A percentile compares a stretch with the other conserved stretches of the same genome.
phyloP scores from a whole-genome alignment of 2,329 filamentous ascomycete genomes.

The Colletotrichum gigasporum region DNA sequence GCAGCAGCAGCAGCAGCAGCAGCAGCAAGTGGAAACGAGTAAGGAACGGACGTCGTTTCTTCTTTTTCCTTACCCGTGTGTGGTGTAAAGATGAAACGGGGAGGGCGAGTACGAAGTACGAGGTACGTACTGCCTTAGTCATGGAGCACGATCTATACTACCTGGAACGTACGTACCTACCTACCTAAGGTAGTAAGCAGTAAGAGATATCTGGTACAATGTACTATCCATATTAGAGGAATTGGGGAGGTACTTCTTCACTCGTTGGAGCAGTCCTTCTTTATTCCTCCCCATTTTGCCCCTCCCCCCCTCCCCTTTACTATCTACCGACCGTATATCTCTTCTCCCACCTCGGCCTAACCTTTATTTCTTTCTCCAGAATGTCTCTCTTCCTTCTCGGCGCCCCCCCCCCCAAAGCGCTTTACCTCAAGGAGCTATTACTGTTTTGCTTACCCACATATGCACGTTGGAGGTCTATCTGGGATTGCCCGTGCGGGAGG shows the following conservation, averaged over 20 bases:
- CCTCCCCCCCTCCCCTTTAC: background rate
- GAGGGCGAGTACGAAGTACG: background rate
- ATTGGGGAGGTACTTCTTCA: no score
- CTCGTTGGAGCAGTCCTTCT: background rate
- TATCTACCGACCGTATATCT: background rate
- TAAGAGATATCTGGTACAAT: no score
- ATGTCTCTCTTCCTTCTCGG: background rate
- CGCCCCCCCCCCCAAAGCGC: conserved; percentile 2
- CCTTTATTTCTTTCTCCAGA: background rate
- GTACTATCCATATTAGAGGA: no score
- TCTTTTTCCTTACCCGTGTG: conserved; percentile 19
- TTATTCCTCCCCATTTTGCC: background rate
- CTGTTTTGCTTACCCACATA: conserved; percentile 17
- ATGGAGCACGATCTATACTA: no score
- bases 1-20: no score
- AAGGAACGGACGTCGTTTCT: conserved; percentile 31
- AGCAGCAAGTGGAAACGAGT: conserved; percentile 23
- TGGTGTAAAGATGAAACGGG: conserved; percentile 27
- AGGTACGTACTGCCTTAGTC: no score
- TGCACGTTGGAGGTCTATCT: conserved; percentile 14
- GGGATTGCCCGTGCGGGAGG: conserved; percentile 24
- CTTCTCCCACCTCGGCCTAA: background rate
- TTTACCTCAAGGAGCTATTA: background rate
- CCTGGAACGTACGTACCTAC: no score
- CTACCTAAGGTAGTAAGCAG: no score